phyloP scores from a whole-genome alignment of 2,329 filamentous ascomycete genomes.

The Penicillium sp. region DNA sequence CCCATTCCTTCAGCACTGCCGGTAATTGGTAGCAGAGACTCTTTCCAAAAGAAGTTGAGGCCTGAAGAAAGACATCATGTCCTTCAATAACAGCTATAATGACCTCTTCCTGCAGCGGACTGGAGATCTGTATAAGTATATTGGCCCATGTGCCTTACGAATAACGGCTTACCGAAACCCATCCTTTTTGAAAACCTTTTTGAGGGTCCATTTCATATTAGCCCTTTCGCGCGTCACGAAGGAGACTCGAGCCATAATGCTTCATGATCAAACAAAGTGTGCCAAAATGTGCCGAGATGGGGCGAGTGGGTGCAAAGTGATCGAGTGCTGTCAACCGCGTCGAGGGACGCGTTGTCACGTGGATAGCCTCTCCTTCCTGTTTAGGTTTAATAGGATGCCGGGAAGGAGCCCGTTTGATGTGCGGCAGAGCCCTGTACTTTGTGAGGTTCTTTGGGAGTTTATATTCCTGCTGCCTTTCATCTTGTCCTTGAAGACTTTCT shows the following conservation, averaged over 20 bases:
- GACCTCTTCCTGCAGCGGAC: constrained; percentile 83
- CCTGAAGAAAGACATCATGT: constrained; percentile 91
- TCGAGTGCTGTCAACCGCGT: neutral
- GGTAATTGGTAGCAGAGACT: constrained; percentile 91
- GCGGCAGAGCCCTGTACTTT: too few relatives aligned
- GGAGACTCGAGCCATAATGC: constrained; percentile 28
- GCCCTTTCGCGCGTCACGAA: constrained; percentile 32
- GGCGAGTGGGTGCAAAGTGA: neutral
- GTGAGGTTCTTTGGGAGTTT: too few relatives aligned
- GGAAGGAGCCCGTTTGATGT: too few relatives aligned
- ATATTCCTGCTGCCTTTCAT: too few relatives aligned
- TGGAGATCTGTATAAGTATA: constrained; percentile 33
- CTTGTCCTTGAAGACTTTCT: too few relatives aligned
- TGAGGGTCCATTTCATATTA: constrained; percentile 74
- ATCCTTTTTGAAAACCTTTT: constrained; percentile 71
- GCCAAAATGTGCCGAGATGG: neutral
- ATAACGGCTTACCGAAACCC: constrained; percentile 63
- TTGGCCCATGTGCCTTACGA: neutral
- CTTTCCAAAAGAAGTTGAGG: constrained; percentile 75
- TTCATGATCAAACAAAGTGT: constrained; percentile 21
- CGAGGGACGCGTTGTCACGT: constrained; percentile 30
- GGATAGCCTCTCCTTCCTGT: constrained; percentile 9
- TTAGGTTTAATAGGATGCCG: neutral
- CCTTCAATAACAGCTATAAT: constrained; percentile 78
- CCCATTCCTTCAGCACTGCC: constrained; percentile 75